Evolutionary conservation across 495 filamentous ascomycete species (phyloP), one percentile per base, ranked within the genome.

Genomic region (Trichoderma reesei): DNA sequence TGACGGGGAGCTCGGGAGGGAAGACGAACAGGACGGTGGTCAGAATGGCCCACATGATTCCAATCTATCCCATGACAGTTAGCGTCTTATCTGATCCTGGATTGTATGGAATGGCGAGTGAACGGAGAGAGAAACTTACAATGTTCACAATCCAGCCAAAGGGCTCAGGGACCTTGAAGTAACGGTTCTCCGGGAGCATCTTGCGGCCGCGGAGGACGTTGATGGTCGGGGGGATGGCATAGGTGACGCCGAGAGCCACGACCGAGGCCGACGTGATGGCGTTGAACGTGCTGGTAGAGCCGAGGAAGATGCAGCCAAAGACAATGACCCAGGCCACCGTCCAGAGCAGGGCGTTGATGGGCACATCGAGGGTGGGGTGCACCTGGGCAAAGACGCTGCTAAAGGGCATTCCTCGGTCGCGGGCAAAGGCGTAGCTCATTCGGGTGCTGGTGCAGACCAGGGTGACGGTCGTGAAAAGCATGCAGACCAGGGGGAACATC

Each of bases 1-100:
- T 87, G 0, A 85, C 85, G 2, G 87, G 88, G 3, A 89, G 66
- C 3, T 75, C 78, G 0, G 89, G 88, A 4, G 89, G 89, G 73
- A 92, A 89, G 16, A 91, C 79, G 71, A 91, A 92, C 0, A 92
- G 77, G 8, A 91, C 83, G 0, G 87, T 90, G 1, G 87, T 90
- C 6, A 90, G 71, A 31, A 81, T 71, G 31, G 87, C 83, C 69
- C 89, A 91, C 0, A 69, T 74, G 39, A 91, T 73, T 3, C 89
- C 86, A 59, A 83, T 26, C 26, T 26, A 26, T 26, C 26, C 26
- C 26, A 26, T 26, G 26, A 26, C 26, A 26, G 26, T 26, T 26
- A 26, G 26, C 26, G 26, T 26, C 26, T 1, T 26, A 26, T 26
- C 0, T 26, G 1, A 26, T 1, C 26, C 0, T 26, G 26, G 26